Conservation (phyloP, 2,329 filamentous ascomycete species). For the Hypoxylon sp. region DNA sequence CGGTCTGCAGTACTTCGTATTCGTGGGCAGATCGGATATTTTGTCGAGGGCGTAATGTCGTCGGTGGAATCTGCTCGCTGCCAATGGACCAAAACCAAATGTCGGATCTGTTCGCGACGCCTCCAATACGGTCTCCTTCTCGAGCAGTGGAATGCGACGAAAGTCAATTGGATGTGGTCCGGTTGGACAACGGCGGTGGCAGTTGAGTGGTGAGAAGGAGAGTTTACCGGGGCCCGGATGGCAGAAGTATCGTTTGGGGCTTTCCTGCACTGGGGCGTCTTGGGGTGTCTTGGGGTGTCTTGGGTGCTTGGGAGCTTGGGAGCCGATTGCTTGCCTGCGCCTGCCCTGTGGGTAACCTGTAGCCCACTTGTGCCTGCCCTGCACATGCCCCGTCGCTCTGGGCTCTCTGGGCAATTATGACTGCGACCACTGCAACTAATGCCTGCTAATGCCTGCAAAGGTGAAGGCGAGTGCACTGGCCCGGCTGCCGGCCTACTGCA, state of each 20-base stretch:
- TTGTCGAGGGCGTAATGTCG: constrained; percentile 23
- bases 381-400: constrained; percentile 8
- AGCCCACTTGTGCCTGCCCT: constrained; percentile 11
- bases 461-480: constrained; percentile 34
- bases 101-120: constrained; percentile 24
- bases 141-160: constrained; percentile 38
- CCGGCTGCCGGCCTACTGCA: constrained; percentile 28
- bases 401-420: constrained; percentile 7
- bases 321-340: not conserved
- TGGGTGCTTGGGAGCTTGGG: too few species aligned
- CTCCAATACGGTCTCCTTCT: constrained; percentile 28
- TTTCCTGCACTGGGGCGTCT: too few species aligned
- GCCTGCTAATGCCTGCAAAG: constrained; percentile 25
- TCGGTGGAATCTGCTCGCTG: constrained; percentile 22
- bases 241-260: constrained; percentile 38
- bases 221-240: constrained; percentile 37
- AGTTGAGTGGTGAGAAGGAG: constrained; percentile 41
- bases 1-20: constrained; percentile 28
- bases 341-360: not conserved
- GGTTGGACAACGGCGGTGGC: constrained; percentile 39
- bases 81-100: constrained; percentile 36
- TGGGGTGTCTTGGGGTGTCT: too few species aligned
- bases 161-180: constrained; percentile 43
- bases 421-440: constrained; percentile 7
- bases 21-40: constrained; percentile 27